Evolutionary conservation across 1,139 yeast species (phyloP).

Genomic region (Saccharomyces hybrid): DNA sequence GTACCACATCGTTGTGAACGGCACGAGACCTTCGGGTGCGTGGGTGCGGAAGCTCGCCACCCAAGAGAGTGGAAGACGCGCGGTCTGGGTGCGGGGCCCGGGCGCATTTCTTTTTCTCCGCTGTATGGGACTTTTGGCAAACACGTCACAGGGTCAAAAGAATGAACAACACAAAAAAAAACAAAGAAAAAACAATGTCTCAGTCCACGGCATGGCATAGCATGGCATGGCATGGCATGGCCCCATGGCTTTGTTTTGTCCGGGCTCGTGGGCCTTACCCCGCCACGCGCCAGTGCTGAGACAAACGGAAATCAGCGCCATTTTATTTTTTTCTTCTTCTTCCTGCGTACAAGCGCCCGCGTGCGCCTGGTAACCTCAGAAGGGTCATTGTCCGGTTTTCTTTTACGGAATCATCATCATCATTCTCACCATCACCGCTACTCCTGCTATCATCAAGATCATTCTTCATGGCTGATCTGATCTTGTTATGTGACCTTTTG

Average conservation of each 20-base stretch:
- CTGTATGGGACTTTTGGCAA: background rate
- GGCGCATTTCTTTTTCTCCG: background rate
- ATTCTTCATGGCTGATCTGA: background rate
- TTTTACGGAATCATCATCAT: background rate
- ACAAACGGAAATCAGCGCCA: background rate
- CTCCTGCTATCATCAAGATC: background rate
- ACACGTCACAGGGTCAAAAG: constrained; percentile 1
- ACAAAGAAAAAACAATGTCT: background rate
- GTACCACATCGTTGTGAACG: too few species aligned
- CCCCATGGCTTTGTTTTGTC: background rate
- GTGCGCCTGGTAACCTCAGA: background rate
- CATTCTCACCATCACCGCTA: background rate
- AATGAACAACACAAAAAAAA: background rate
- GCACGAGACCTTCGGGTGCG: too few species aligned
- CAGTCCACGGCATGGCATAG: background rate
- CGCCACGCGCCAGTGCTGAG: background rate
- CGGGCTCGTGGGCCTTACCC: background rate
- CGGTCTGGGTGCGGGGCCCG: background rate
- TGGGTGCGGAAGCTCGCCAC: constrained; percentile 1
- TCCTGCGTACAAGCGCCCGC: background rate
- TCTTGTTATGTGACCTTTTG: background rate
- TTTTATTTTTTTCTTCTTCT: background rate
- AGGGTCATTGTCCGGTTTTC: background rate
- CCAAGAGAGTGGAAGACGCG: background rate
- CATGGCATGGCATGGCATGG: background rate